Evolutionary conservation across 192 early-diverging fungal genomes (phyloP).

Genomic region (Rhizoclosmatium sp.): DNA sequence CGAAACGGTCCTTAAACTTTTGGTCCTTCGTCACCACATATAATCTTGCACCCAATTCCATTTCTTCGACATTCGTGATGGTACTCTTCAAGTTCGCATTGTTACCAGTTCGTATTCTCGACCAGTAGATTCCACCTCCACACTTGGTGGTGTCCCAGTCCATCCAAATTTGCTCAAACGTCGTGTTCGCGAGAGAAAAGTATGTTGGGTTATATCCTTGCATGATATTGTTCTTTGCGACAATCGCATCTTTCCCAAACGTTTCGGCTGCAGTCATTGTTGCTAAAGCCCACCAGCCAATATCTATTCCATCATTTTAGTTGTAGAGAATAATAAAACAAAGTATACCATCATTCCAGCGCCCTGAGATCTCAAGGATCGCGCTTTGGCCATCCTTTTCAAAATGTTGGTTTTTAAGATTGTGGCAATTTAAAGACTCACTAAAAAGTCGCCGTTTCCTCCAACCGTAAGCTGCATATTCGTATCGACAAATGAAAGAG

Average conservation of each 20-base stretch:
- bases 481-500: slow-evolving; percentile 6
- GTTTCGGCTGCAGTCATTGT: slow-evolving; percentile 47
- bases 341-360: slow-evolving; percentile 32
- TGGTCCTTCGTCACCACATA: slow-evolving; percentile 9
- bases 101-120: not conserved
- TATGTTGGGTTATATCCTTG: slow-evolving; percentile 36
- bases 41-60: slow-evolving; percentile 24
- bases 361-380: slow-evolving; percentile 10
- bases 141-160: slow-evolving; percentile 50
- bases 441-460: slow-evolving; percentile 36
- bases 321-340: too few species aligned
- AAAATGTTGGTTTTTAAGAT: not conserved
- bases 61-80: slow-evolving; percentile 26
- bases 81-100: slow-evolving; percentile 10
- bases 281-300: slow-evolving; percentile 24
- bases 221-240: slow-evolving; percentile 21
- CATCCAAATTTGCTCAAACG: slow-evolving; percentile 48
- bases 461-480: slow-evolving; percentile 26
- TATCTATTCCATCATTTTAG: not conserved
- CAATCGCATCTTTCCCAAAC: slow-evolving; percentile 52
- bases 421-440: not conserved
- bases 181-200: slow-evolving; percentile 34
- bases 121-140: slow-evolving; percentile 61
- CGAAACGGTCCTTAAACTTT: slow-evolving; percentile 6
- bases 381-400: not conserved